These are phyloP conservation scores for Sarocladiaceae sp. DNA, from an alignment of 2,329 filamentous ascomycete species.

Conservation along the genomic window DNA sequence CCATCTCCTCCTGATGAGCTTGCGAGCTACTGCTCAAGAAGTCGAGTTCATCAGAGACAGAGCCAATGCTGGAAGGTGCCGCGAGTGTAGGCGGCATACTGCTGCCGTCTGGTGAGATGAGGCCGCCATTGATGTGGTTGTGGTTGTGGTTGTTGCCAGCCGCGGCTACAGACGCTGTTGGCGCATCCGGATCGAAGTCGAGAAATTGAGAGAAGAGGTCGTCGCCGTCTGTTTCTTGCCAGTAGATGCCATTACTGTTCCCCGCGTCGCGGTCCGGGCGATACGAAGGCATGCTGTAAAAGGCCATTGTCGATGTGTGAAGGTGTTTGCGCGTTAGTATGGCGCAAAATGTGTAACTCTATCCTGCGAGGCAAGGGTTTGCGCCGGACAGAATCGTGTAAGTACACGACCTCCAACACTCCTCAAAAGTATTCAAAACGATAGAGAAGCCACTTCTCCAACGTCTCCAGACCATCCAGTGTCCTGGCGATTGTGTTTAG, in stretches of 20 bases:
- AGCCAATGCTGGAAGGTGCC: constrained; percentile 6
- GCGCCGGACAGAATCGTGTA: not conserved
- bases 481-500: not conserved
- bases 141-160: not conserved
- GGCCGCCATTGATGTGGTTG: not conserved
- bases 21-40: constrained; percentile 7
- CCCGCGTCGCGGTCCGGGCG: constrained; percentile 1
- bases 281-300: constrained; percentile 7
- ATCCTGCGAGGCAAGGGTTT: too few species aligned
- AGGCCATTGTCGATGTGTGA: not conserved
- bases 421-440: not conserved
- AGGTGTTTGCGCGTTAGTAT: too few species aligned
- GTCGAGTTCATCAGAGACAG: constrained; percentile 5
- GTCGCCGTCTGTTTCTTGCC: constrained; percentile 8
- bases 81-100: not conserved
- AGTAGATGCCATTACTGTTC: not conserved
- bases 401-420: not conserved
- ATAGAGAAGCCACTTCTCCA: not conserved
- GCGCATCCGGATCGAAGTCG: constrained; percentile 9
- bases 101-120: constrained; percentile 4
- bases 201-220: constrained; percentile 9
- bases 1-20: constrained; percentile 7
- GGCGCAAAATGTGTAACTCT: too few species aligned
- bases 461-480: not conserved
- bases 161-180: not conserved